phyloP scores from a whole-genome alignment of 148 eudicot genomes.

The Mesembryanthemum crystallinum region DNA sequence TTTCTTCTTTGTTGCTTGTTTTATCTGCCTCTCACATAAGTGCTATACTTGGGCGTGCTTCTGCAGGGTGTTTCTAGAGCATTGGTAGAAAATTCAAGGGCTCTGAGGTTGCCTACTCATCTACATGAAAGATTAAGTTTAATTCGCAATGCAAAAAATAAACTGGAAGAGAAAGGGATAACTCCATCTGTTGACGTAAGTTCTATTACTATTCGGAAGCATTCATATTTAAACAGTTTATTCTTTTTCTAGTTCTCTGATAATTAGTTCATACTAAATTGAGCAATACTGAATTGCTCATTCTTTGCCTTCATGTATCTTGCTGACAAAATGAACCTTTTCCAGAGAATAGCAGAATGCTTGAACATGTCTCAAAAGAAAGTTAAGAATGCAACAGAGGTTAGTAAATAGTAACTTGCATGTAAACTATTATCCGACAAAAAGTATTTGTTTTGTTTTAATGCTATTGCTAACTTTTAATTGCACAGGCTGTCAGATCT shows the following conservation, averaged over 20 bases:
- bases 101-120: constrained; percentile 76
- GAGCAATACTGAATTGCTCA: neutral
- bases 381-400: constrained; percentile 93
- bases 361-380: constrained; percentile 84
- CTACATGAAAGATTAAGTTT: constrained; percentile 79
- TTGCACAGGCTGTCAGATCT: constrained; percentile 61
- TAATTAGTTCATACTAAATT: neutral
- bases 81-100: constrained; percentile 72
- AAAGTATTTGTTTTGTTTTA: neutral
- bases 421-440: neutral
- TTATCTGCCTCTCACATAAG: neutral
- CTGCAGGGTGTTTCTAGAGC: constrained; percentile 92
- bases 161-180: constrained; percentile 74
- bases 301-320: neutral
- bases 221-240: neutral
- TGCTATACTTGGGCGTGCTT: constrained; percentile 13
- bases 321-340: constrained; percentile 16
- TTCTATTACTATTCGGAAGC: constrained; percentile 5
- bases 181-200: constrained; percentile 81
- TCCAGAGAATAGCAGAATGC: constrained; percentile 77
- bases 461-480: constrained; percentile 8
- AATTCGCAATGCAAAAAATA: constrained; percentile 75
- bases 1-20: neutral
- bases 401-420: constrained; percentile 18
- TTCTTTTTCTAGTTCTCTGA: neutral